Conservation (phyloP, 768 basidiomycete species). For the Guyanaporus albipodus region DNA sequence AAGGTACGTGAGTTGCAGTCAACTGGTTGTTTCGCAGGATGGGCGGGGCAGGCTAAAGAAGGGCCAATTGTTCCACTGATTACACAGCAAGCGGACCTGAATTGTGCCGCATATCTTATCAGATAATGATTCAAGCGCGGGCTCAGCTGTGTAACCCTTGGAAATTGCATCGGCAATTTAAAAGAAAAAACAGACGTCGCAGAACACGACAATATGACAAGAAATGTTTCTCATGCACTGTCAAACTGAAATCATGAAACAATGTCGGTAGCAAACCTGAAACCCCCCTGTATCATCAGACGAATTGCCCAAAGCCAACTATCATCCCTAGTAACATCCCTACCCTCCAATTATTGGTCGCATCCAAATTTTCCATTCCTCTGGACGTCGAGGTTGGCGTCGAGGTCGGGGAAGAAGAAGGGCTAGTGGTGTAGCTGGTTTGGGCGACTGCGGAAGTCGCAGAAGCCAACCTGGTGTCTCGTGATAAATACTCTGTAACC, state of each 20-base stretch:
- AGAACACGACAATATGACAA: too few species aligned
- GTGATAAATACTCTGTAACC: background rate
- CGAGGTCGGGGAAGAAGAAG: conserved; percentile 23
- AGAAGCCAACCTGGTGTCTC: conserved; percentile 34
- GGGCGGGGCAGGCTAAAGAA: background rate
- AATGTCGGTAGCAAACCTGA: background rate
- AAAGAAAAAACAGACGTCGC: background rate
- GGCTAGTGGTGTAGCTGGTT: conserved; percentile 41
- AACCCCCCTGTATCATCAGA: conserved; percentile 6
- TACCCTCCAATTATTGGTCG: background rate
- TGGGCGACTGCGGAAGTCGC: conserved; percentile 45
- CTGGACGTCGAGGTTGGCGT: background rate
- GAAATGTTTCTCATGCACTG: too few species aligned
- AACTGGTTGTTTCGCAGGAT: background rate
- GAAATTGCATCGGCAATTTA: too few species aligned
- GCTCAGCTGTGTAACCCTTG: too few species aligned
- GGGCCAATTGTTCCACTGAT: background rate
- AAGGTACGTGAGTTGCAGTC: background rate
- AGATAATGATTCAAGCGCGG: too few species aligned
- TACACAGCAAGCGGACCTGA: conserved; percentile 14
- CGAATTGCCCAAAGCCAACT: conserved; percentile 1
- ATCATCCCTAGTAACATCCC: conserved; percentile 2
- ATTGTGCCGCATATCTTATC: conserved; percentile 19
- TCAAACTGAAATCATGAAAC: too few species aligned
- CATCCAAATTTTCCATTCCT: background rate